Base-by-base conservation (phyloP, 1,284 basidiomycete genomes). In the Leccinum angustisporum region DNA sequence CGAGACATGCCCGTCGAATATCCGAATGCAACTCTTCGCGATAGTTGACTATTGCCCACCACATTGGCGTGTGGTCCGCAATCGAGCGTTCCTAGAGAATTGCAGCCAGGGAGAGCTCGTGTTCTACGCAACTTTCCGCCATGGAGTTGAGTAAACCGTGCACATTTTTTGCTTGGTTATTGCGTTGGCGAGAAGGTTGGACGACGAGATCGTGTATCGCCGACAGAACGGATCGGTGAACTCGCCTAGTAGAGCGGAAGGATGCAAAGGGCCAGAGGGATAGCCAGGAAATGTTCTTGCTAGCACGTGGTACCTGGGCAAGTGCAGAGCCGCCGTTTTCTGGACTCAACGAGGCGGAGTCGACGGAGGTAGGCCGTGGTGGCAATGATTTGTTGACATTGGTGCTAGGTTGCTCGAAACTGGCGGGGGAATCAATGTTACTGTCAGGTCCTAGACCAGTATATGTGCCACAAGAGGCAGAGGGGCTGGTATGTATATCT, bases 31-130 rank as follows among this genome's bases (percentile, higher is more conserved):
- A 65, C 8, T 65, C 62, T 16, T 63, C 34, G 3, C 78, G 79
- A n/a, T 81, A 79, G 65, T 86, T 86, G 43, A 90, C 77, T 62
- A 90, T 84, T 1, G 86, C 86, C 88, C 88, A 91, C 66, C 90
- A 90, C 16, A 90, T 71, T 0, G 88, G 85, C 0, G 85, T 84
- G 64, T 88, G 86, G 1, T 78, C 81, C 67, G 86, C 87, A 56
- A 90, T 81, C 31, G 75, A 83, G 43, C 75, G 77, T 60, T 88
- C 85, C 67, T 90, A 88, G 8, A 90, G 75, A 51, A 90, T 71
- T 1, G 75, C 63, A 4, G 83, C 74, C 46, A 84, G 70, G 1
- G 78, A 75, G 25, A 85, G 62, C 40, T 71, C 72, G 46, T 78
- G 78, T n/a, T 76, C 66, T 4, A 67, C 63, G 63, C 83, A 86